Evolutionary conservation across 129 eudicot species (phyloP).

Genomic region (Helianthus annuus): DNA sequence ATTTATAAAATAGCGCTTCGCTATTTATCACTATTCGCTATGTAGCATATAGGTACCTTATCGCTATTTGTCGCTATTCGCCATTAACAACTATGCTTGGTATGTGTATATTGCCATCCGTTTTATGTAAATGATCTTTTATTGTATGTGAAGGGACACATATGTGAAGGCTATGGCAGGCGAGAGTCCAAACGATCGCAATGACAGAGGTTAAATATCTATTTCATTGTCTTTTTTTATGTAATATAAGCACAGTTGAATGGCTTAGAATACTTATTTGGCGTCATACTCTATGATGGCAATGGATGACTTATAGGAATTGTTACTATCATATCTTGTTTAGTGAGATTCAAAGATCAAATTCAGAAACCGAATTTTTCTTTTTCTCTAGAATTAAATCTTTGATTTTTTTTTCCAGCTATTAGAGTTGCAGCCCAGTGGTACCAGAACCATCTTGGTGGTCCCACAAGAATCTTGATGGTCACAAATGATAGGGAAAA

Average conservation of each 20-base stretch:
- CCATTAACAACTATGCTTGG: neutral
- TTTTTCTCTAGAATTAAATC: neutral
- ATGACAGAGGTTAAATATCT: conserved; percentile 80
- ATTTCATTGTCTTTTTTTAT: neutral
- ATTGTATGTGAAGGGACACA: conserved; percentile 61
- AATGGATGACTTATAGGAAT: no score
- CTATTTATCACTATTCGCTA: no score
- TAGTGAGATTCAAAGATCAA: no score
- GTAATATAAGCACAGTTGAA: neutral
- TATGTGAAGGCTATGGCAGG: conserved; percentile 82
- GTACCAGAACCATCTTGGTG: conserved; percentile 92
- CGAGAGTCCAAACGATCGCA: conserved; percentile 91
- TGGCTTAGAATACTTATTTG: neutral
- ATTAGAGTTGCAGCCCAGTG: conserved; percentile 92
- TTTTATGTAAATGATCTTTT: neutral
- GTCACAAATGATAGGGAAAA: conserved; percentile 92
- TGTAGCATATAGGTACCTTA: no score
- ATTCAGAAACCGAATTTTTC: neutral
- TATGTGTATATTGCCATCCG: neutral
- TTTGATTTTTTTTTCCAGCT: conserved; percentile 54
- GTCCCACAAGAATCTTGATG: conserved; percentile 55
- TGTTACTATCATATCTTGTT: no score
- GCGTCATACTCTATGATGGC: neutral
- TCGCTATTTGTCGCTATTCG: no score
- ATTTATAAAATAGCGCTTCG: no score